These are phyloP conservation scores for Russula sp. DNA, from an alignment of 768 basidiomycete species.

Conservation along the genomic window DNA sequence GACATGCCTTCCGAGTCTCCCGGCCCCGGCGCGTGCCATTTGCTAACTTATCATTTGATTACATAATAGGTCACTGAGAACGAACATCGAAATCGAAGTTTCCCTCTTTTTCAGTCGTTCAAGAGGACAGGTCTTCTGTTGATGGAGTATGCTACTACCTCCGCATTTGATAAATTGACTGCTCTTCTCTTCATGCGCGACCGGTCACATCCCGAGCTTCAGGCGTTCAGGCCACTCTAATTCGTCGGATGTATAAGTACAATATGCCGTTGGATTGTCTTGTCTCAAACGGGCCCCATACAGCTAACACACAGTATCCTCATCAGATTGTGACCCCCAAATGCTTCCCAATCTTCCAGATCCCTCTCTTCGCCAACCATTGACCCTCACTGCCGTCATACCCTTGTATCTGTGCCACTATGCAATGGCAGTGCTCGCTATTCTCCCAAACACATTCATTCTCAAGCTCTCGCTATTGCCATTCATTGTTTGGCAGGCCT, in stretches of 20 bases:
- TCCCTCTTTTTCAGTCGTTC: too few relatives aligned
- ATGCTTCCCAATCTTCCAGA: not conserved
- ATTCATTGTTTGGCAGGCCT: conserved; percentile 2
- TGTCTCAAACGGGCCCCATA: not conserved
- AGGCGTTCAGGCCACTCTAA: not conserved
- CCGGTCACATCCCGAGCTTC: not conserved
- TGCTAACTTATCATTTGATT: too few relatives aligned
- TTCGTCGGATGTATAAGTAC: not conserved
- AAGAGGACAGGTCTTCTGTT: too few relatives aligned
- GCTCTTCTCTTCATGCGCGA: not conserved
- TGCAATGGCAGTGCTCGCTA: not conserved
- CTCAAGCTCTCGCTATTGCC: conserved; percentile 8
- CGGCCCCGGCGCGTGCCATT: too few relatives aligned
- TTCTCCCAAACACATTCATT: conserved; percentile 5
- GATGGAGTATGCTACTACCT: too few relatives aligned
- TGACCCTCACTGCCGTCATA: not conserved
- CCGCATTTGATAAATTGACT: too few relatives aligned
- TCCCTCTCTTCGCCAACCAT: not conserved
- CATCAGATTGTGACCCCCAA: not conserved
- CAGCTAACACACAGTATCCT: not conserved
- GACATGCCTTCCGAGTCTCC: too few relatives aligned
- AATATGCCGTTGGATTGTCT: not conserved
- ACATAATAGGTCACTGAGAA: too few relatives aligned
- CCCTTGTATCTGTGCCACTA: conserved; percentile 7
- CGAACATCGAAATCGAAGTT: too few relatives aligned